Evolutionary conservation across 23 red algal genomes (phyloP).

Genomic region (Gracilaria gracilis): DNA sequence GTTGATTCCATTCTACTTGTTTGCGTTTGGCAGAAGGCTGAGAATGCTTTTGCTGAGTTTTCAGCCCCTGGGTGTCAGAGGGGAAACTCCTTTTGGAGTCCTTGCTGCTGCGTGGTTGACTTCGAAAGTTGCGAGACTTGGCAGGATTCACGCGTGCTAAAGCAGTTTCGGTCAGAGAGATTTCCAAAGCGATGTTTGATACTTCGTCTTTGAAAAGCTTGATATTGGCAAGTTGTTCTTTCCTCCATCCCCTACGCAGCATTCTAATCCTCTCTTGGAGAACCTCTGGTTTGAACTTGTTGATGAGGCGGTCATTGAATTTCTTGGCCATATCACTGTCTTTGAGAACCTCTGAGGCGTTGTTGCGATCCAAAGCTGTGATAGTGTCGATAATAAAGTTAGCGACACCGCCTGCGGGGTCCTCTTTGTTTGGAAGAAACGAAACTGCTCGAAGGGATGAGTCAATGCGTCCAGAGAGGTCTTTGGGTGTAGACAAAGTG

Average conservation of each 20-base stretch:
- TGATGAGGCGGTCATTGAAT: neutral
- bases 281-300: neutral
- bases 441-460: neutral
- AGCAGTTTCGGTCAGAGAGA: neutral
- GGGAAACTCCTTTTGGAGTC: no score
- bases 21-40: neutral
- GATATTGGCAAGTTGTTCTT: neutral
- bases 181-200: neutral
- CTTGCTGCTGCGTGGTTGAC: no score
- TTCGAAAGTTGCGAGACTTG: no score
- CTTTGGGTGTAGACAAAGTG: neutral
- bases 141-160: no score
- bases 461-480: constrained; percentile 35
- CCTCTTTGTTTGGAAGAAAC: neutral
- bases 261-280: constrained; percentile 1
- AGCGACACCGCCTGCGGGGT: neutral
- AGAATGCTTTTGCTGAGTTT: neutral
- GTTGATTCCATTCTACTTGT: neutral
- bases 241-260: no score
- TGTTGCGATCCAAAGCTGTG: constrained; percentile 38
- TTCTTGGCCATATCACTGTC: constrained; percentile 7
- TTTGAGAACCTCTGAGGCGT: constrained; percentile 34
- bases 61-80: no score
- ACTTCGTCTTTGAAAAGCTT: neutral
- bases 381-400: constrained; percentile 46